Base-by-base conservation (phyloP, 768 basidiomycete genomes). In the Trametes gibbosa region DNA sequence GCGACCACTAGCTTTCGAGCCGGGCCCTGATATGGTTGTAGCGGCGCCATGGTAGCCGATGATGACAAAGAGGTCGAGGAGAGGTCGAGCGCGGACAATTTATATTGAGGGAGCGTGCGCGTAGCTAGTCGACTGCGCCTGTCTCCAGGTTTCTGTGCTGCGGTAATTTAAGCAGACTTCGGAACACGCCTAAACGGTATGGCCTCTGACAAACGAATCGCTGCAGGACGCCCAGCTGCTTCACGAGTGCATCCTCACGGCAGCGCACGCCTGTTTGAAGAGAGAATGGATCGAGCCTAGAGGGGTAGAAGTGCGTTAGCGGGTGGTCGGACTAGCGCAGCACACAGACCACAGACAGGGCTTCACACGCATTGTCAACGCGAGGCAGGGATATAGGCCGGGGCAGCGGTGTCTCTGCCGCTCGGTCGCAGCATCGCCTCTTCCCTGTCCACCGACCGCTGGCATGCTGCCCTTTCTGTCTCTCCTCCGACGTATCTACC, bases 1-100 rank as follows among this genome's bases (percentile, higher is more conserved):
- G 80, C 80, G 24, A 83, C 61, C 5, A 82, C 76, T 6, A 83
- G 69, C 56, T 76, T 76, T 39, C 76, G 75, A 29, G 21, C 35
- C 2, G 50, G 14, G 16, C 63, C 59, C 16, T 53, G 47, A 43
- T 57, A 64, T 7, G 56, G 55, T 16, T 35, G 35, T 12, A 51
- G 50, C n/a, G 39, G 23, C 0, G 39, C 34, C 59, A 60, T 60
- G 41, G 3, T 25, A 25, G 2, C 2, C 14, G 9, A 16, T 21
- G 13, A 13, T 16, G 13, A 43, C 37, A 21, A 24, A 21, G 48
- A 49, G 29, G 7, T 13, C 13, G 3, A 24, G 8, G 23, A 23
- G 19, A 50, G 9, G 8, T 14, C 13, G 14, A 5, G 14, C 46
- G 9, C 23, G 6, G 16, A 5, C 1, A 2, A 10, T 5, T 32